Percentiles rank a stretch among this genome's conserved stretches.
Evolutionary conservation across 2,329 filamentous ascomycete species (phyloP).

Genomic region (Incumbomyces delicatus): DNA sequence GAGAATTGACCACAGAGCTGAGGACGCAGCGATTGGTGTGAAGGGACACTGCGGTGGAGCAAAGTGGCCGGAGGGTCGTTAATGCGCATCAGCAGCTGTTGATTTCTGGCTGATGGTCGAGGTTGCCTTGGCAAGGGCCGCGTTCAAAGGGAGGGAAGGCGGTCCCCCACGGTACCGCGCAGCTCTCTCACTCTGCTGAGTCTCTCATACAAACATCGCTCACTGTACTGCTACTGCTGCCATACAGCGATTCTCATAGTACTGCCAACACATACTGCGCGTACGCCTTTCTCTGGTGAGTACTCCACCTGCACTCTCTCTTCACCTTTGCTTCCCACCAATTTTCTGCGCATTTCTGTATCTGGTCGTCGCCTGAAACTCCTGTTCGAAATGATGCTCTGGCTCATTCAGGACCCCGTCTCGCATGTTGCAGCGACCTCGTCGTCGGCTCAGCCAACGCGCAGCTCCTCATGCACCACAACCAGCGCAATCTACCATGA

Average conservation of each 20-base stretch:
- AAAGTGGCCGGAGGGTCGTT: neutral
- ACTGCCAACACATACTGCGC: conserved; percentile 8
- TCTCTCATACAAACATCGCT: conserved; percentile 7
- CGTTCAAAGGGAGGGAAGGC: conserved; percentile 3
- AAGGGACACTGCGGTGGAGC: neutral
- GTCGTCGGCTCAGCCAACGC: conserved; percentile 19
- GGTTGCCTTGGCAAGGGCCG: conserved; percentile 5
- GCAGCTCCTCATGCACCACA: conserved; percentile 5
- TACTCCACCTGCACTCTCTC: conserved; percentile 11
- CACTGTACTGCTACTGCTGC: conserved; percentile 2
- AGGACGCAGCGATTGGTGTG: conserved; percentile 38
- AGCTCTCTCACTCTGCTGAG: conserved; percentile 8
- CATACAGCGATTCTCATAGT: conserved; percentile 15
- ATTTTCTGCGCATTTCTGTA: conserved; percentile 8
- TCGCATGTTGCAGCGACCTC: conserved; percentile 14
- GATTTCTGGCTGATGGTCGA: conserved; percentile 5
- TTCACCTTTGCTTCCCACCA: conserved; percentile 12
- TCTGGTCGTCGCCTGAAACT: conserved; percentile 15
- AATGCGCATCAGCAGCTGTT: conserved; percentile 3
- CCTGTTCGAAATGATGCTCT: conserved; percentile 17
- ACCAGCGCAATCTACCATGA: conserved; percentile 25
- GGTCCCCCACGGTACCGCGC: conserved; percentile 3
- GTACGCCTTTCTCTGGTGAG: conserved; percentile 3
- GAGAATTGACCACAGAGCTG: conserved; percentile 58
- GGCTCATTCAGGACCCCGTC: conserved; percentile 13